Percentiles rank a stretch among this genome's conserved stretches.
Evolutionary conservation across 75 land plant species (phyloP).

Genomic region (Azolla pinnata): DNA sequence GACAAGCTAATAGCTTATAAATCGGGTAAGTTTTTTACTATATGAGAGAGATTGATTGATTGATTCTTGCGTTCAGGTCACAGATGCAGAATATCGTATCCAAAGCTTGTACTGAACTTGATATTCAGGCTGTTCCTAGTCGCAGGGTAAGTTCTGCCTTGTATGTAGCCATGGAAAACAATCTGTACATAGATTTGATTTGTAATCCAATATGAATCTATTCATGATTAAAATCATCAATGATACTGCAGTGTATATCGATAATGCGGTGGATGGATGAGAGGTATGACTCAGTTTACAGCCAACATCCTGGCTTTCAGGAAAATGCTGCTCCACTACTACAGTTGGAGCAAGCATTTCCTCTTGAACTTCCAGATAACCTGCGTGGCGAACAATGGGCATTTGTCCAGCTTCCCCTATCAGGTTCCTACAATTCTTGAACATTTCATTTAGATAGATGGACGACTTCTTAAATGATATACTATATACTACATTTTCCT

Average conservation of each 20-base stretch:
- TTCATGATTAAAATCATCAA: background rate
- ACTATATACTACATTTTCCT: too few species aligned
- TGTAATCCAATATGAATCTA: background rate
- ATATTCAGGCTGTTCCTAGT: constrained; percentile 65
- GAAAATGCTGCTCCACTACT: constrained; percentile 70
- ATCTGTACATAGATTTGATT: background rate
- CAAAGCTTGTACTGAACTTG: constrained; percentile 79
- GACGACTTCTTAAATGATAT: too few species aligned
- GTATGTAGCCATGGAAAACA: background rate
- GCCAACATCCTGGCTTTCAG: constrained; percentile 87
- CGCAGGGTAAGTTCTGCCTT: constrained; percentile 43
- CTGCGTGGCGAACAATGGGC: constrained; percentile 89
- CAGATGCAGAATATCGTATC: constrained; percentile 88
- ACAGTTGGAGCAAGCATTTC: constrained; percentile 61
- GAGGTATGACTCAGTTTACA: constrained; percentile 78
- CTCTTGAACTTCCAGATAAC: constrained; percentile 76
- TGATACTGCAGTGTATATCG: constrained; percentile 50
- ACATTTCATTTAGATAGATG: too few species aligned
- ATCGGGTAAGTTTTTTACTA: too few species aligned
- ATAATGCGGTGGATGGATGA: constrained; percentile 85
- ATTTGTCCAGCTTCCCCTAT: constrained; percentile 81
- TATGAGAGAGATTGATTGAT: too few species aligned
- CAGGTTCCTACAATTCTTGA: too few species aligned
- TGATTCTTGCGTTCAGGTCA: too few species aligned
- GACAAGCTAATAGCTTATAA: too few species aligned